A percentile compares a stretch with the other conserved stretches of the same genome.
phyloP scores from a whole-genome alignment of 257 asterid genomes.

The Rehmannia glutinosa region DNA sequence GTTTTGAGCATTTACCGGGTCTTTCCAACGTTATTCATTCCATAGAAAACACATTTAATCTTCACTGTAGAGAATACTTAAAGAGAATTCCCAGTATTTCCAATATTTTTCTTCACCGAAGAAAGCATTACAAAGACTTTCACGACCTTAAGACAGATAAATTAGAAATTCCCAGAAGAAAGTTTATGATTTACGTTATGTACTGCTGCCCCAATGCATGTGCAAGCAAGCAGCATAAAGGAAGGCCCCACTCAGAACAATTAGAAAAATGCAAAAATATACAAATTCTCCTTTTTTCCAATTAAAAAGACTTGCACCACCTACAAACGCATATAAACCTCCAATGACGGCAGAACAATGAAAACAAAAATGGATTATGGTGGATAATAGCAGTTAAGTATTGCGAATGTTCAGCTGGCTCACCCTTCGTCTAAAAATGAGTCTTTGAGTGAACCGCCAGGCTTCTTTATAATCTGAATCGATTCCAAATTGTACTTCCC shows the following conservation, averaged over 20 bases:
- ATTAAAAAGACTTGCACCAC: neutral
- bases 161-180: neutral
- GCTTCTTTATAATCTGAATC: constrained; percentile 88
- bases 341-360: no score
- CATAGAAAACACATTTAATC: neutral
- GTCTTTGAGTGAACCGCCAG: constrained; percentile 86
- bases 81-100: neutral
- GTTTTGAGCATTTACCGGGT: neutral
- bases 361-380: neutral
- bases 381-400: neutral
- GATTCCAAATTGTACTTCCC: constrained; percentile 93
- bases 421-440: constrained; percentile 93
- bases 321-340: no score
- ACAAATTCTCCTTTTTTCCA: neutral
- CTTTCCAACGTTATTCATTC: neutral
- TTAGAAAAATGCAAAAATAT: neutral
- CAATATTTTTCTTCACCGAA: neutral
- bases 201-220: neutral
- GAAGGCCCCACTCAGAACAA: neutral
- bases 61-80: neutral
- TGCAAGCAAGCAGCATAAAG: constrained; percentile 17
- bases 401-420: constrained; percentile 1
- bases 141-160: no score
- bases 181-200: neutral
- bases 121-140: neutral